A percentile compares a stretch with the other conserved stretches of the same genome.
These are phyloP conservation scores for Oryza australiensis DNA, from an alignment of 176 grass and related monocot species.

Conservation along the genomic window DNA sequence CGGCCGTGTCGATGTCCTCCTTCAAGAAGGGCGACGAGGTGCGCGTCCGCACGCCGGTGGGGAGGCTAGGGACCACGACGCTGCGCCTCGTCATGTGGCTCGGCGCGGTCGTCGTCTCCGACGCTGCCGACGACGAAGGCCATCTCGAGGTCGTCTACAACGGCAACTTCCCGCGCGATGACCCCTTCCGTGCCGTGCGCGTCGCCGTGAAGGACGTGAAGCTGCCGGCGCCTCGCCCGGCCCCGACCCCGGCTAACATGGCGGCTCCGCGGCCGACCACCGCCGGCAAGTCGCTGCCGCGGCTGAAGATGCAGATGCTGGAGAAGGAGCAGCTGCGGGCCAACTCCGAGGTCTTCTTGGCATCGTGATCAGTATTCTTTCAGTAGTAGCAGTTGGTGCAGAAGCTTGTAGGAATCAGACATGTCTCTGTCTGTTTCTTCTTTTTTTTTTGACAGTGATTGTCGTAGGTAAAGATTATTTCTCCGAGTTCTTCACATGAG, in stretches of 20 bases:
- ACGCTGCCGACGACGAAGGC: neutral
- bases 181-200: conserved; percentile 1
- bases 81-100: conserved; percentile 14
- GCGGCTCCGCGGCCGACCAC: neutral
- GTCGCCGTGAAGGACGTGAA: neutral
- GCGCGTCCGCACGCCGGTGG: neutral
- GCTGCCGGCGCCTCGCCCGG: neutral
- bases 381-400: no score
- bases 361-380: no score
- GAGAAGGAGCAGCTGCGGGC: neutral
- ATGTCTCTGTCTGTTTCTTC: no score
- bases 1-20: neutral
- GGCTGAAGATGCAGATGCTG: neutral
- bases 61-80: neutral
- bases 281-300: neutral
- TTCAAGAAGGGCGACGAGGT: neutral
- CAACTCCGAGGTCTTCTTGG: no score
- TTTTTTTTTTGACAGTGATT: no score
- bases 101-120: neutral
- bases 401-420: no score
- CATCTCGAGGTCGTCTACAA: neutral
- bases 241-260: neutral
- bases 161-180: neutral
- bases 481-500: no score
- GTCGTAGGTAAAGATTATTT: no score